A percentile compares a stretch with the other conserved stretches of the same genome.
phyloP scores from a whole-genome alignment of 345 rosid genomes.

The Luvunga scandens region DNA sequence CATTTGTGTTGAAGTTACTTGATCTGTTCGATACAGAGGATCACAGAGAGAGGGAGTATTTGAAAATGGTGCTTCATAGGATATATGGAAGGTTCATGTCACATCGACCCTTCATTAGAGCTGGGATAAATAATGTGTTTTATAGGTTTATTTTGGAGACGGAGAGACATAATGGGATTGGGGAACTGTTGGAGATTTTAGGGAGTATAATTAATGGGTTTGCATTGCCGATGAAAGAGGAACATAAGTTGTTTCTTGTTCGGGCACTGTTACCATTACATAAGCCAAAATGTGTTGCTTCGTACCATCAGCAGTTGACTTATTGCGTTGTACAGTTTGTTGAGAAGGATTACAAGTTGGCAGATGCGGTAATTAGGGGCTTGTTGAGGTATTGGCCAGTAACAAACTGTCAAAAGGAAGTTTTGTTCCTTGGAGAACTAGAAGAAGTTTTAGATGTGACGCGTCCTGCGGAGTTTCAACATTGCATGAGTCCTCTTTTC shows the following conservation, averaged over 20 bases:
- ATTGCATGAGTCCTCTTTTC: constrained; percentile 42
- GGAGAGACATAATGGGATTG: constrained; percentile 44
- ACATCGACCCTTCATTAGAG: constrained; percentile 55
- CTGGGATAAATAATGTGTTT: constrained; percentile 44
- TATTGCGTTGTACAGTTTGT: constrained; percentile 45
- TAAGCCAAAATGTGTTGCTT: constrained; percentile 36
- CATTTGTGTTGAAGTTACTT: constrained; percentile 45
- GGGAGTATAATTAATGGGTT: constrained; percentile 47
- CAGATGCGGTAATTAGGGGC: constrained; percentile 40
- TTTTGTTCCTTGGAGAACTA: constrained; percentile 43
- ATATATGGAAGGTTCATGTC: constrained; percentile 62
- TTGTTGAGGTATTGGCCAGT: constrained; percentile 55
- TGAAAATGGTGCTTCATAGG: constrained; percentile 61
- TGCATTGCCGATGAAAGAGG: constrained; percentile 50
- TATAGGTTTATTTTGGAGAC: constrained; percentile 41
- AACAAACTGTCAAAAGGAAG: constrained; percentile 46
- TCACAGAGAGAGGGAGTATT: constrained; percentile 61
- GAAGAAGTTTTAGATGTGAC: constrained; percentile 48
- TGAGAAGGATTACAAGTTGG: constrained; percentile 44
- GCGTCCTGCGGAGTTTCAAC: constrained; percentile 34
- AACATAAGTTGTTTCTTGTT: constrained; percentile 44
- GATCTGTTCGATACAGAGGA: constrained; percentile 63
- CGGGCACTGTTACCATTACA: constrained; percentile 44
- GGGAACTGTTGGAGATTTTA: constrained; percentile 46
- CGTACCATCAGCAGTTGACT: constrained; percentile 42